A percentile compares a stretch with the other conserved stretches of the same genome.
These are phyloP conservation scores for Rhodotorula sp. DNA, from an alignment of 1,284 basidiomycete species.

Conservation along the genomic window DNA sequence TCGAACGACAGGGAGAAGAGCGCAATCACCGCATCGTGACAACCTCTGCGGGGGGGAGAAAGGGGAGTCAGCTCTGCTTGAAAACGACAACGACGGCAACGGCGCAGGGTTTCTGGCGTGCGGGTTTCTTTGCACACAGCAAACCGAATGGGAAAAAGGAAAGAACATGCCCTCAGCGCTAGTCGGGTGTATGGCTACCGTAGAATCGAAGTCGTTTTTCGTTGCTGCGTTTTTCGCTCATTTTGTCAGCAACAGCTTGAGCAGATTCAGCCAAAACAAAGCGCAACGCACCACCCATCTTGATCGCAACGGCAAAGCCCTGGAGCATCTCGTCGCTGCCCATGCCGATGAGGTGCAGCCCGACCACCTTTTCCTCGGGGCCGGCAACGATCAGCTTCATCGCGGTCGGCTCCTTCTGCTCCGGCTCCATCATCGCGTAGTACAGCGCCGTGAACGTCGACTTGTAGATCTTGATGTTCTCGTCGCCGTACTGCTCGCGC, in stretches of 20 bases:
- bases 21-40: neutral
- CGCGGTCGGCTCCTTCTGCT: slow-evolving; percentile 85
- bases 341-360: slow-evolving; percentile 86
- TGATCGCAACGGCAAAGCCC: slow-evolving; percentile 91
- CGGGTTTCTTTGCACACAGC: too few species aligned
- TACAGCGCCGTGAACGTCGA: slow-evolving; percentile 44
- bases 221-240: slow-evolving; percentile 58
- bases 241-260: neutral
- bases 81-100: too few species aligned
- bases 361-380: slow-evolving; percentile 89
- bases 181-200: slow-evolving; percentile 83
- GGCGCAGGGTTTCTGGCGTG: too few species aligned
- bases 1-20: neutral
- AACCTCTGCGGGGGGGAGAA: neutral
- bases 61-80: neutral
- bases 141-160: too few species aligned
- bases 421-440: slow-evolving; percentile 68
- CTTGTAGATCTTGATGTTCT: slow-evolving; percentile 85
- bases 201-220: slow-evolving; percentile 62
- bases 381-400: slow-evolving; percentile 90
- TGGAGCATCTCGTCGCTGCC: slow-evolving; percentile 92
- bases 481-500: slow-evolving; percentile 77
- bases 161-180: slow-evolving; percentile 16
- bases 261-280: neutral
- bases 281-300: slow-evolving; percentile 75